Conservation (phyloP, 768 basidiomycete genomes). For the Leccinum disarticulatum region DNA sequence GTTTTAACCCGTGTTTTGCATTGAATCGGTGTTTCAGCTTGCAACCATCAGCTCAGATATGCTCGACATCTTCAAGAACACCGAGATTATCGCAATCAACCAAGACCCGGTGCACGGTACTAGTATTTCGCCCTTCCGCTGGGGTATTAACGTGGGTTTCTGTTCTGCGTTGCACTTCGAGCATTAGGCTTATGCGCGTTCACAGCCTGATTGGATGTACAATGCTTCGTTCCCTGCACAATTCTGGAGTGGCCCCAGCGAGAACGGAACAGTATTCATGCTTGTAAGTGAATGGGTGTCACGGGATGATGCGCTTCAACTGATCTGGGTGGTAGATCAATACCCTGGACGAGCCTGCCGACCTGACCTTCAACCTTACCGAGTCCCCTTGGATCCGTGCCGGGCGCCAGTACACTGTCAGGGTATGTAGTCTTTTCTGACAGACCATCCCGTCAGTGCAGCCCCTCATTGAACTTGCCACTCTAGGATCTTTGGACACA, state of each 20-base stretch:
- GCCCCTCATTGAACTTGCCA: background rate
- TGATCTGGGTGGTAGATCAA: constrained; percentile 45
- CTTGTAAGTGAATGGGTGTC: constrained; percentile 40
- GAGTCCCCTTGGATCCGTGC: constrained; percentile 72
- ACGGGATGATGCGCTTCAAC: background rate
- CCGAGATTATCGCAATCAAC: constrained; percentile 64
- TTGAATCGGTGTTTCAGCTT: constrained; percentile 36
- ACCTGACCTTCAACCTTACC: constrained; percentile 60
- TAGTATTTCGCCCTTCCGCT: constrained; percentile 66
- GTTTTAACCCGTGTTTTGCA: background rate
- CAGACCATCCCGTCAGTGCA: background rate
- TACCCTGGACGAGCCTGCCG: constrained; percentile 48
- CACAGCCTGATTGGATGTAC: constrained; percentile 36
- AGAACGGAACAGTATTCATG: constrained; percentile 67
- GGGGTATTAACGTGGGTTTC: constrained; percentile 58
- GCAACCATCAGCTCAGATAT: constrained; percentile 49
- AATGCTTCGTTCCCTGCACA: constrained; percentile 54
- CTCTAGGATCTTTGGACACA: constrained; percentile 70
- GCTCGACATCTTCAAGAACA: constrained; percentile 56
- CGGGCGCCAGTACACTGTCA: constrained; percentile 58
- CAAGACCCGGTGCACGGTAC: constrained; percentile 62
- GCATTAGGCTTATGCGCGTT: background rate
- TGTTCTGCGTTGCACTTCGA: background rate
- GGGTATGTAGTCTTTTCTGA: constrained; percentile 39
- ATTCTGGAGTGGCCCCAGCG: constrained; percentile 64